Conservation (phyloP, 1,139 yeast genomes). For the Zygosaccharomyces sapae region DNA sequence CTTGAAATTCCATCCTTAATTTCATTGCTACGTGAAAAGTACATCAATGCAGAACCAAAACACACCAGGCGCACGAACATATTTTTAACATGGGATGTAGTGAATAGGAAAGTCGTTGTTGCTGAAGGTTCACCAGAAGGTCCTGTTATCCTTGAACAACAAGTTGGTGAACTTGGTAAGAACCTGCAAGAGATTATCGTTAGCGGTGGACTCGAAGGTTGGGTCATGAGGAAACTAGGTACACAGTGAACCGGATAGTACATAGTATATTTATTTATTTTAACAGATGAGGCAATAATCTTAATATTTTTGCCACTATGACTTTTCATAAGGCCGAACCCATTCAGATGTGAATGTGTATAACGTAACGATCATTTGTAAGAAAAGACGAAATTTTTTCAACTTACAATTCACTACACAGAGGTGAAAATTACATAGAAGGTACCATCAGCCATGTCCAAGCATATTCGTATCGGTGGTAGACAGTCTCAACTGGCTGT, state of each 20-base stretch:
- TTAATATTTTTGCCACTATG: no score
- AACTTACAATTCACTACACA: no score
- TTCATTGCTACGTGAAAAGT: slow-evolving; percentile 67
- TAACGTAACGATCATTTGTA: no score
- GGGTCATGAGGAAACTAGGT: slow-evolving; percentile 51
- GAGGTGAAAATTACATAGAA: no score
- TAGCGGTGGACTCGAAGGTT: slow-evolving; percentile 95
- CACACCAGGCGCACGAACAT: slow-evolving; percentile 93
- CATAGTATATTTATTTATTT: slow-evolving; percentile 19
- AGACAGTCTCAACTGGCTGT: slow-evolving; percentile 85
- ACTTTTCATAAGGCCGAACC: no score
- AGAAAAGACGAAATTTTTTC: no score
- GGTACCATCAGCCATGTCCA: no score
- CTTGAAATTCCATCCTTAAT: slow-evolving; percentile 88
- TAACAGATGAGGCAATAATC: no score
- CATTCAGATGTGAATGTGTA: no score
- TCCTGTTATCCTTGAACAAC: slow-evolving; percentile 63
- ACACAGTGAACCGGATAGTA: background rate
- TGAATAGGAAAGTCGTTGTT: slow-evolving; percentile 73
- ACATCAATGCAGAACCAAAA: slow-evolving; percentile 51
- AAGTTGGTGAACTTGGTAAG: slow-evolving; percentile 93
- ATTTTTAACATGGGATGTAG: slow-evolving; percentile 89
- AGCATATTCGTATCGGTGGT: slow-evolving; percentile 61
- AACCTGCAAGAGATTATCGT: slow-evolving; percentile 94
- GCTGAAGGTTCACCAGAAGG: slow-evolving; percentile 56